Evolutionary conservation across 2,329 filamentous ascomycete genomes (phyloP).

Genomic region (Botrytis fabae): DNA sequence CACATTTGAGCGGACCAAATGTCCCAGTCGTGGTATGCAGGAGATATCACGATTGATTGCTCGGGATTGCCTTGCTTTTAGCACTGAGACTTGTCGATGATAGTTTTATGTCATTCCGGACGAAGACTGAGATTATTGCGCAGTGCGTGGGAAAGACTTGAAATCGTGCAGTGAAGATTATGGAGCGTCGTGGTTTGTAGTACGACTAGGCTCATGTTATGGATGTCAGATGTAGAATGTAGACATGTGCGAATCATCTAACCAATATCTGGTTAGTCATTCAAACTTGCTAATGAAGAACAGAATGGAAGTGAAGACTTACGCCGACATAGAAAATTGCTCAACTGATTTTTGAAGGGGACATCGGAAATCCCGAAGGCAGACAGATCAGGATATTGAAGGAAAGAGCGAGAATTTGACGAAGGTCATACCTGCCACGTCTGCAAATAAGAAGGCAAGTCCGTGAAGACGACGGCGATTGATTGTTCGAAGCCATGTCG

Average conservation of each 20-base stretch:
- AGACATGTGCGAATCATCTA: background rate
- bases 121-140: background rate
- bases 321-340: background rate
- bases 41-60: background rate
- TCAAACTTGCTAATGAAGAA: no score
- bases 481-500: background rate
- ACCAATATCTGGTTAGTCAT: background rate
- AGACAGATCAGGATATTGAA: no score
- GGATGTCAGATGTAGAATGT: background rate
- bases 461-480: background rate
- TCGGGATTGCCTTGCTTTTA: background rate
- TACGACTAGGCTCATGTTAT: background rate
- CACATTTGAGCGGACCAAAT: background rate
- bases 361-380: background rate
- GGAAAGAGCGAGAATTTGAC: background rate
- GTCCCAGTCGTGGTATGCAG: background rate
- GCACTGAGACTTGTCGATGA: background rate
- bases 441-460: background rate
- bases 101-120: slow-evolving; percentile 15
- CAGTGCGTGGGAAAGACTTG: background rate
- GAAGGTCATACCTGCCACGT: background rate
- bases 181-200: background rate
- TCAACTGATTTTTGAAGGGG: background rate
- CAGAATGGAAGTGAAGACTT: background rate
- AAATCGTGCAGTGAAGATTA: background rate